Conservation (phyloP, 164 flowering plant genomes). For the Kingdonia uniflora region DNA sequence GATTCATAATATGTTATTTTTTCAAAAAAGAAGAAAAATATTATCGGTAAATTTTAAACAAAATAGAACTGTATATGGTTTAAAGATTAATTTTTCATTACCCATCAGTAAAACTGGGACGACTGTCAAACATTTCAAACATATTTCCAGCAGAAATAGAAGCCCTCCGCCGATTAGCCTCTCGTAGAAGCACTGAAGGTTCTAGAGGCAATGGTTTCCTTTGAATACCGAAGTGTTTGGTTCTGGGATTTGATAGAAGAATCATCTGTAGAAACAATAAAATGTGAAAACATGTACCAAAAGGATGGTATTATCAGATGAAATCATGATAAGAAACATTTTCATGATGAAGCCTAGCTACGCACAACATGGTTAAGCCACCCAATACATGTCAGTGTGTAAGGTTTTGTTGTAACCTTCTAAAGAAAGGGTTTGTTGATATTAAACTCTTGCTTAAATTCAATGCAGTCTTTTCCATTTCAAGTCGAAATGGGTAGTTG, state of each 20-base stretch:
- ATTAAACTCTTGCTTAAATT: no score
- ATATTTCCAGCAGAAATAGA: conserved; percentile 91
- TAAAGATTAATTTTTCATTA: conserved; percentile 22
- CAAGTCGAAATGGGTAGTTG: no score
- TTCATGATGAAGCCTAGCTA: no score
- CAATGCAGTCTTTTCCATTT: no score
- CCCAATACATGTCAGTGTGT: no score
- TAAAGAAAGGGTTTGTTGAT: no score
- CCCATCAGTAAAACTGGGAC: conserved; percentile 48
- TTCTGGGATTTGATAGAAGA: conserved; percentile 59
- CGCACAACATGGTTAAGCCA: no score
- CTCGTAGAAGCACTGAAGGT: conserved; percentile 83
- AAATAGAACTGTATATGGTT: conserved; percentile 4
- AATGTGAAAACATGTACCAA: background rate
- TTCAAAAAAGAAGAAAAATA: conserved; percentile 6
- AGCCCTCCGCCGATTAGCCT: conserved; percentile 95
- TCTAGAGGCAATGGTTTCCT: conserved; percentile 90
- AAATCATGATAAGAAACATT: no score
- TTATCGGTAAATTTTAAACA: background rate
- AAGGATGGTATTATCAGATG: conserved; percentile 1
- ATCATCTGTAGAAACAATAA: conserved; percentile 40
- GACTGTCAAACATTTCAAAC: conserved; percentile 65
- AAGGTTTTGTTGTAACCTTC: no score
- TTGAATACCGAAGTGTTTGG: conserved; percentile 80
- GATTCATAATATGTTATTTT: conserved; percentile 5